These are phyloP conservation scores for Blastobotrys peoriensis DNA, from an alignment of 805 yeast genomes.

Conservation along the genomic window DNA sequence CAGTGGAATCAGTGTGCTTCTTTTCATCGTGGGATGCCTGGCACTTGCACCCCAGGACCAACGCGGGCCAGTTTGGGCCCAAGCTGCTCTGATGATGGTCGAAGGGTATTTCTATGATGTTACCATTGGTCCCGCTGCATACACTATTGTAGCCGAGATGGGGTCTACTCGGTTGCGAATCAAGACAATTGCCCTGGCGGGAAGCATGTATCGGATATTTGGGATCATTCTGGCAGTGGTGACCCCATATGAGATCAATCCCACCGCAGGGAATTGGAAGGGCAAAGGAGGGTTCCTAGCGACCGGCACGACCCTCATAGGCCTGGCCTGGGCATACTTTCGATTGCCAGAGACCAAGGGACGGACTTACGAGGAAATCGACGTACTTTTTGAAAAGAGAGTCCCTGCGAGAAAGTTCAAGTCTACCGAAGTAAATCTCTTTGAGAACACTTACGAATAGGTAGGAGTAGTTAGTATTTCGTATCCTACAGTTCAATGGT, in stretches of 20 bases:
- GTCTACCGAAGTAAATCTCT: conserved; percentile 2
- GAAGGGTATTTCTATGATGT: conserved; percentile 41
- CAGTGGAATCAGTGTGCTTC: conserved; percentile 29
- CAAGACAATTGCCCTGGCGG: conserved; percentile 38
- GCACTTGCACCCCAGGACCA: conserved; percentile 21
- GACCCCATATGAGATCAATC: conserved; percentile 13
- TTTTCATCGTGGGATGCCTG: conserved; percentile 38
- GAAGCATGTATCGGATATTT: conserved; percentile 22
- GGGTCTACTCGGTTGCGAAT: conserved; percentile 37
- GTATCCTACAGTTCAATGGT: background rate
- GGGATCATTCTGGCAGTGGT: conserved; percentile 6
- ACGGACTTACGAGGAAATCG: conserved; percentile 33
- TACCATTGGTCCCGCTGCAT: conserved; percentile 41
- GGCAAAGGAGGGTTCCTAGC: conserved; percentile 11
- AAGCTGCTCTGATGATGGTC: conserved; percentile 40
- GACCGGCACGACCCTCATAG: conserved; percentile 30
- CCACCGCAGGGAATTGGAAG: conserved; percentile 14
- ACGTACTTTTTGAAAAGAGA: conserved; percentile 38
- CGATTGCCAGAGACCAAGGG: conserved; percentile 17
- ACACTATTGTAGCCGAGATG: conserved; percentile 37
- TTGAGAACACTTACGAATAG: conserved; percentile 2
- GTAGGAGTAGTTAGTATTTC: too few species aligned
- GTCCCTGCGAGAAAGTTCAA: conserved; percentile 62
- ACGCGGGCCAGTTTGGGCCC: conserved; percentile 22
- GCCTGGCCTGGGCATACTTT: conserved; percentile 38